Evolutionary conservation across 768 basidiomycete genomes (phyloP).

Genomic region (Psilocybe cyanescens): DNA sequence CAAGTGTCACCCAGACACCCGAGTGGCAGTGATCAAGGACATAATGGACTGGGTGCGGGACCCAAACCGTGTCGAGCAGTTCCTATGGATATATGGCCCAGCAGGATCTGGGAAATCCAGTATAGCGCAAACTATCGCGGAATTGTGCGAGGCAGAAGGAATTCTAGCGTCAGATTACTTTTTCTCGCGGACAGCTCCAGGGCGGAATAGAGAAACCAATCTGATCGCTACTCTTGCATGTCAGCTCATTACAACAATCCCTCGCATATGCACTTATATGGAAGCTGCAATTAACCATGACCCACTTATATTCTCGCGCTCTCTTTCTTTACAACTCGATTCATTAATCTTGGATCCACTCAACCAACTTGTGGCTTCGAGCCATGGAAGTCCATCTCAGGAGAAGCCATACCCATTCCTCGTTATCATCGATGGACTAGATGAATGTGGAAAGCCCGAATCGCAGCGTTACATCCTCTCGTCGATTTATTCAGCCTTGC

Average conservation of each 20-base stretch:
- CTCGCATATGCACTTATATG: neutral
- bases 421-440: neutral
- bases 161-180: constrained; percentile 6
- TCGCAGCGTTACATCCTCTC: neutral
- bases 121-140: constrained; percentile 11
- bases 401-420: too few relatives aligned
- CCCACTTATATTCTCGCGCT: constrained; percentile 2
- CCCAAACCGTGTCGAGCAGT: neutral
- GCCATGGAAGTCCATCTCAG: too few relatives aligned
- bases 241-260: constrained; percentile 3
- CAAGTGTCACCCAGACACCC: constrained; percentile 10
- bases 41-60: constrained; percentile 6
- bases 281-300: neutral
- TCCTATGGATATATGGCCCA: constrained; percentile 13
- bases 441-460: neutral
- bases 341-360: neutral
- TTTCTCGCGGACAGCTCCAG: constrained; percentile 1
- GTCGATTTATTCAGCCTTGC: neutral
- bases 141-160: neutral
- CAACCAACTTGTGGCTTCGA: neutral
- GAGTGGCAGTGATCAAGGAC: neutral
- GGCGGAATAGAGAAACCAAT: neutral
- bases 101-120: constrained; percentile 15
- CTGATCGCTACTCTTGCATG: constrained; percentile 11
- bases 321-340: neutral